Evolutionary conservation across 2,329 filamentous ascomycete genomes (phyloP), one percentile per base, ranked within the genome.

Genomic region (Colletotrichum scovillei): DNA sequence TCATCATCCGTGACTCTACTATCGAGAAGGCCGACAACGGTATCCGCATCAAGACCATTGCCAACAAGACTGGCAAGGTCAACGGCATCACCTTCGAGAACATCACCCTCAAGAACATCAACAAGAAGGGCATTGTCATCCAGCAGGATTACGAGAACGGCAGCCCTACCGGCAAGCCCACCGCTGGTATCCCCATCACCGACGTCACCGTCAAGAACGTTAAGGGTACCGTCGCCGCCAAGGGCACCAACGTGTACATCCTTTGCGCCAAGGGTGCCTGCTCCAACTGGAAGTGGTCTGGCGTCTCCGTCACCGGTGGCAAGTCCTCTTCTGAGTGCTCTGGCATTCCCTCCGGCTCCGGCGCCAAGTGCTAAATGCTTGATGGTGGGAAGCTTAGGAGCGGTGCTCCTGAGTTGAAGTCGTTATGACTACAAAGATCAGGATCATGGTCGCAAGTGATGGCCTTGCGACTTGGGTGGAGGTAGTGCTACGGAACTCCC

Each of bases 1-100:
- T 91, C 42, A 82, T 83, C 52, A 87, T 91, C 75, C 79, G 82
- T 66, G 83, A 87, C 81, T 86, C 82, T 16, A 83, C 81, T 68
- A 84, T 91, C 73, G 77, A 81, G 66, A 82, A 90, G 82, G 89
- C 88, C 7, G 81, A 86, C 62, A 90, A 90, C 77, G 88, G 87
- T 35, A 85, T 83, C 73, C 80, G 84, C 76, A 84, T 88, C 82
- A 89, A 89, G 84, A 87, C 86, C 8, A 82, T 87, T 67, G 83
- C 78, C 35, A 82, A 80, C 52, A 83, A 83, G 11, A 87, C 84
- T 1, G 86, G 87, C 52, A 79, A 78, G 16, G 83, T 87, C 63
- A 81, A 81, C 26, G 83, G 82, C 69, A 77, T 88, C 74, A 85
- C 83, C 52, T 88, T 87, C 77, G 80, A 81, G 55, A 79, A 81